Evolutionary conservation across 805 yeast genomes (phyloP), one percentile per base, ranked within the genome.

Genomic region (Zygotorulaspora sp.): DNA sequence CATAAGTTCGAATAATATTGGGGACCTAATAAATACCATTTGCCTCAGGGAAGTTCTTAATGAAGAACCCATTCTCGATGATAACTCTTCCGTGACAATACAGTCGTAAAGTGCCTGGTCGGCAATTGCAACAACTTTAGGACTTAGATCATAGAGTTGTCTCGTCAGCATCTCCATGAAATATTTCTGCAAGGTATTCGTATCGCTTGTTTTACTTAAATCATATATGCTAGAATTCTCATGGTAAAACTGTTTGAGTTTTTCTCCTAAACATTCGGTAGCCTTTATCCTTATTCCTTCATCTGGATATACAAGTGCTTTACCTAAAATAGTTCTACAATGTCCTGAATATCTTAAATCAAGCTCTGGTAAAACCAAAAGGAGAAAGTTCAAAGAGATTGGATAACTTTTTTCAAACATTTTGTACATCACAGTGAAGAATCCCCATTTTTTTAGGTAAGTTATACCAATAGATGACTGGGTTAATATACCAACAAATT

Each of bases 381-480:
- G 61, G 9, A 83, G 63, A 29, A 86, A 62, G 47, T 75, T 79
- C 35, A 79, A 38, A 6, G 57, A 77, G 21, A 83, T 65, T 24
- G 68, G 58, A 9, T 74, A 68, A 4, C 71, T 65, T 24, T 72
- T 72, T 43, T 71, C 71, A 12, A 83, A 69, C 37, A 88, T 74
- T 49, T 85, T 85, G 50, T 83, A 80, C 36, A 88, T 67, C 62
- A 85, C 78, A 40, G 81, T 88, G 61, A 86, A 85, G 42, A 90
- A 72, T 49, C 88, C 83, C 92, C 95, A 85, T 44, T 83, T 78
- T 35, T 78, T 83, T 41, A 92, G 57, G 48, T 90, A 67, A 30
- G 68, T 68, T 16, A 84, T 59, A 0, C 98, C 98, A 32, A 72
- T 68, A 0, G 63, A 55, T 25, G 74, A 70, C 2, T 71, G 62